Base-by-base conservation (phyloP, 352 stramenopile genomes). In the Phytophthora constricta region DNA sequence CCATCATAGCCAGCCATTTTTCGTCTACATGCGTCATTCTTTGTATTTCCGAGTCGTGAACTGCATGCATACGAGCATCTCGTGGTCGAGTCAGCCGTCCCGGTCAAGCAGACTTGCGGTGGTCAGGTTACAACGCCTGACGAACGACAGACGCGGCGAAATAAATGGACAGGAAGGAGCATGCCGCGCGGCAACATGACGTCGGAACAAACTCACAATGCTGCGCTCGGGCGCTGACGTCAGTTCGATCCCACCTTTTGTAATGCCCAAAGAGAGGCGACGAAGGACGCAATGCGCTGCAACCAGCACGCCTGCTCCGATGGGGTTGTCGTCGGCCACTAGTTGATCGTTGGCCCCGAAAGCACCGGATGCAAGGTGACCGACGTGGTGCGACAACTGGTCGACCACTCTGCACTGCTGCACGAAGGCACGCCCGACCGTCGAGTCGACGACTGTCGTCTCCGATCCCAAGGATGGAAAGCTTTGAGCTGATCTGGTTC, bases 121-220 rank as follows among this genome's bases (percentile, higher is more conserved):
- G 37, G 16, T 33, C 41, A 27, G 39, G 48, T 25, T 14, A n/a
- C 20, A n/a, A n/a, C n/a, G n/a, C n/a, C n/a, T n/a, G n/a, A n/a
- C n/a, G n/a, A n/a, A n/a, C n/a, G n/a, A n/a, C n/a, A n/a, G n/a
- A n/a, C n/a, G n/a, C n/a, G n/a, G n/a, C 41, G 55, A 34, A 65
- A 58, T 49, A 22, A 41, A 25, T 66, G 61, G 52, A 62, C 42
- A 62, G 34, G 60, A 42, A 53, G n/a, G n/a, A n/a, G n/a, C n/a
- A n/a, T n/a, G n/a, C n/a, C n/a, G n/a, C n/a, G 8, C 11, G 41
- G 49, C 54, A 54, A 63, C 39, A 42, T 48, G 57, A 42, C 25
- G 54, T 65, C 62, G 54, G 62, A 70, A 70, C 62, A 58, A 51
- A 20, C 26, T 10, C 51, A 70, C 62, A 70, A 70, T 49, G 47